phyloP scores from a whole-genome alignment of 768 basidiomycete species.

The Russula earlei region DNA sequence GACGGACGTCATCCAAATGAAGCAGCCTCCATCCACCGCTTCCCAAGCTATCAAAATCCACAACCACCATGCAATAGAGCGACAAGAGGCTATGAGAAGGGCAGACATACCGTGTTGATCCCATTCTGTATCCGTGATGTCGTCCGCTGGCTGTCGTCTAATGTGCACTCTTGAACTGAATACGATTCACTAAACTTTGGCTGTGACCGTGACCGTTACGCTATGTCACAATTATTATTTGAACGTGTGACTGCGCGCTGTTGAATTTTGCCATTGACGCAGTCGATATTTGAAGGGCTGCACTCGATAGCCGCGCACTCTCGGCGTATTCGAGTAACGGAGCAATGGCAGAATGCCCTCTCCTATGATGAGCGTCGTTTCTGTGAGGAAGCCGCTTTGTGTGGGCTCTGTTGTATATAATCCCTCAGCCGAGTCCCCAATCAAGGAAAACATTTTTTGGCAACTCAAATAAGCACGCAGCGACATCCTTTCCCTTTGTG shows the following conservation, averaged over 20 bases:
- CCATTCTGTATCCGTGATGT: conserved; percentile 48
- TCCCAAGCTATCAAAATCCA: conserved; percentile 22
- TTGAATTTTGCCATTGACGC: conserved; percentile 32
- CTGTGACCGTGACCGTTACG: conserved; percentile 13
- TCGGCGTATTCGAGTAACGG: conserved; percentile 46
- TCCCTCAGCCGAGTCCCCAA: conserved; percentile 19
- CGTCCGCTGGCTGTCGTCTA: conserved; percentile 23
- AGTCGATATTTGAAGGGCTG: conserved; percentile 29
- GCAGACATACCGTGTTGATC: conserved; percentile 64
- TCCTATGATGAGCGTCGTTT: conserved; percentile 18
- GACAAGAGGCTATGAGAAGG: neutral
- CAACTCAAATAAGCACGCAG: neutral
- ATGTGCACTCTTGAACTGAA: no score
- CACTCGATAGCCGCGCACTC: conserved; percentile 35
- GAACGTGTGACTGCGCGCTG: no score
- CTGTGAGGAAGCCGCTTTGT: neutral
- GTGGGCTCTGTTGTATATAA: conserved; percentile 1
- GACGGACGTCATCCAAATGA: conserved; percentile 13
- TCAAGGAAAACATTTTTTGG: conserved; percentile 12
- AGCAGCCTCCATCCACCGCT: conserved; percentile 38
- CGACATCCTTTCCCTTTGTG: no score
- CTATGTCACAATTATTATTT: neutral
- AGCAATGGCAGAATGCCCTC: conserved; percentile 44
- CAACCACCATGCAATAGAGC: conserved; percentile 15
- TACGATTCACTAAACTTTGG: conserved; percentile 6